These are phyloP conservation scores for Aristolochia californica DNA, from an alignment of 164 flowering plant species.

Conservation along the genomic window DNA sequence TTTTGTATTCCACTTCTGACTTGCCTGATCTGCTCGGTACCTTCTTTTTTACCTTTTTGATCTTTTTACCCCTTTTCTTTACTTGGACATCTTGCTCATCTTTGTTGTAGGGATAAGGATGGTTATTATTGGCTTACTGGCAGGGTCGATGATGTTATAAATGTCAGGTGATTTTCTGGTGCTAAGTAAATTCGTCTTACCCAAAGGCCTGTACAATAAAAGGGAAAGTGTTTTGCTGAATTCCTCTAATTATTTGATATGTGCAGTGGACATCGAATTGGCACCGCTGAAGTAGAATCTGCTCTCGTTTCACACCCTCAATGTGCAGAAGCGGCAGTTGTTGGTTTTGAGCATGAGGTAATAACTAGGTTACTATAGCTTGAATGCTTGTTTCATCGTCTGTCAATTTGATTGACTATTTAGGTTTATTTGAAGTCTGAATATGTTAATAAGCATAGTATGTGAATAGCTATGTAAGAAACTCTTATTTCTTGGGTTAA, in stretches of 20 bases:
- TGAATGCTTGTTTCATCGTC: neutral
- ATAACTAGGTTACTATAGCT: neutral
- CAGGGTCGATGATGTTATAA: constrained; percentile 97
- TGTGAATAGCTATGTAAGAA: too few species aligned
- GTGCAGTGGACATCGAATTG: constrained; percentile 96
- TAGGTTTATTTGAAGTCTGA: too few species aligned
- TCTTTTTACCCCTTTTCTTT: neutral
- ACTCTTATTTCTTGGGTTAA: too few species aligned
- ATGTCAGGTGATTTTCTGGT: constrained; percentile 94
- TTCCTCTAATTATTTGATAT: neutral
- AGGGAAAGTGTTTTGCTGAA: neutral
- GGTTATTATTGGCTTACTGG: constrained; percentile 99
- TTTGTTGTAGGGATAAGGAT: constrained; percentile 69
- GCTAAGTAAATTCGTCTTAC: too few species aligned
- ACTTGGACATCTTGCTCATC: neutral
- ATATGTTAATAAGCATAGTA: too few species aligned
- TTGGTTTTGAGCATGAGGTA: constrained; percentile 99
- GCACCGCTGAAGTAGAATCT: constrained; percentile 99
- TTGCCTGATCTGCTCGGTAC: neutral
- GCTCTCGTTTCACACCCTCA: constrained; percentile 95
- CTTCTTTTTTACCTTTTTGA: neutral
- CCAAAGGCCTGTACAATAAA: neutral
- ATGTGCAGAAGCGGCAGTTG: constrained; percentile 99
- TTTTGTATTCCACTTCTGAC: too few species aligned
- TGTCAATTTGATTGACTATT: too few species aligned